Conservation (phyloP, 768 basidiomycete species). For the Termitomyces heimii region DNA sequence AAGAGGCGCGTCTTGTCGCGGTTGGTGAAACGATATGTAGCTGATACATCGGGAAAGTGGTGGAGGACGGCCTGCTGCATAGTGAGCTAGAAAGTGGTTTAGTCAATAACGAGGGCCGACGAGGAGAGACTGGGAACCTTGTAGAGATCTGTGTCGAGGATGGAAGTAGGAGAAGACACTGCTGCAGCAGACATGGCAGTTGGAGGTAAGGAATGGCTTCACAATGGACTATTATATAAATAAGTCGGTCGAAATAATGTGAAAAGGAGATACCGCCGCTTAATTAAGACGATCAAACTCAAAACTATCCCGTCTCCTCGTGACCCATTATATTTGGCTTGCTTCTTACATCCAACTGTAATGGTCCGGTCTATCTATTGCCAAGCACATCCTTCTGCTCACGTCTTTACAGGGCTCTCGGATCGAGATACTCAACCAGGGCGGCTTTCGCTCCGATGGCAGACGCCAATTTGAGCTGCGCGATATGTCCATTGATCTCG, state of each 20-base stretch:
- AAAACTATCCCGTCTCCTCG: not conserved
- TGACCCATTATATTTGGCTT: not conserved
- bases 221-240: not conserved
- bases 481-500: constrained; percentile 71
- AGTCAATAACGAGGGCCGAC: not conserved
- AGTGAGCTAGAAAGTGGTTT: constrained; percentile 51
- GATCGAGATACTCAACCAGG: constrained; percentile 78
- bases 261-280: constrained; percentile 11
- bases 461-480: constrained; percentile 90
- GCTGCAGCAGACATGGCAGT: constrained; percentile 34
- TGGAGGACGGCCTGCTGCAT: constrained; percentile 92
- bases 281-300: constrained; percentile 3
- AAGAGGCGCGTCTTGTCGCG: constrained; percentile 63
- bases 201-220: not conserved
- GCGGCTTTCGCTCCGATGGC: constrained; percentile 87
- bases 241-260: not conserved
- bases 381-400: constrained; percentile 1
- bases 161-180: constrained; percentile 35
- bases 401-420: constrained; percentile 33
- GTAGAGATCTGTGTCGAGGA: constrained; percentile 93
- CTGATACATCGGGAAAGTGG: constrained; percentile 68
- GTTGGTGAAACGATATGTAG: constrained; percentile 78
- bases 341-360: not conserved
- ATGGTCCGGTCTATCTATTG: constrained; percentile 17
- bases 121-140: constrained; percentile 45